Conservation (phyloP, 495 filamentous ascomycete species). For the Xylaria castorea region DNA sequence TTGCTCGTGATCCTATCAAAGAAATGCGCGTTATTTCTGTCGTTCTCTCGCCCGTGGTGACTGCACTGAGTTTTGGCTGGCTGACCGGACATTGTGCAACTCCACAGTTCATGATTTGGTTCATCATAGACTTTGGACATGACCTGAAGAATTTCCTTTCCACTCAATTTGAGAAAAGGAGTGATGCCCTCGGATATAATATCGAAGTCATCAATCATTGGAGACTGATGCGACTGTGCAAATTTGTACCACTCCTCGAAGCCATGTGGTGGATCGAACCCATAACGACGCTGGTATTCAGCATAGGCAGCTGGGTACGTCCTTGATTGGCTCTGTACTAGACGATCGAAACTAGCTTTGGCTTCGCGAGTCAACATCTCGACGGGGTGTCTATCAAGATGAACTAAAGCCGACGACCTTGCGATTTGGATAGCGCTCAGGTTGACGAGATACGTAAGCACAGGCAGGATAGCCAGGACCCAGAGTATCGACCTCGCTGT, state of each 20-base stretch:
- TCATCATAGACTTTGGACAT: constrained; percentile 26
- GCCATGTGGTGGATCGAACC: constrained; percentile 60
- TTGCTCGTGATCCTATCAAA: constrained; percentile 60
- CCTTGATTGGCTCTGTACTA: constrained; percentile 55
- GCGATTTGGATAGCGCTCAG: constrained; percentile 17
- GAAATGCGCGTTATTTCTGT: constrained; percentile 32
- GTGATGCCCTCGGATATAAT: constrained; percentile 38
- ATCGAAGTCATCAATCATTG: constrained; percentile 78
- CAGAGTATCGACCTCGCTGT: constrained; percentile 29
- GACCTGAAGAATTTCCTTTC: constrained; percentile 30
- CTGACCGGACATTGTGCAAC: constrained; percentile 31
- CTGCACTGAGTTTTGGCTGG: constrained; percentile 35
- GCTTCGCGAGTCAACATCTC: constrained; percentile 51
- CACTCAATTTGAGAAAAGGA: constrained; percentile 40
- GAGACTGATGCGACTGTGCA: constrained; percentile 61
- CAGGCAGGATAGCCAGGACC: constrained; percentile 27
- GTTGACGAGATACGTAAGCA: constrained; percentile 35
- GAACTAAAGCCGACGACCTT: constrained; percentile 13
- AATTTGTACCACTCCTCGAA: constrained; percentile 73
- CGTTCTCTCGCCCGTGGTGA: constrained; percentile 35
- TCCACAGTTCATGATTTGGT: constrained; percentile 37
- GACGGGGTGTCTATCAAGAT: constrained; percentile 50
- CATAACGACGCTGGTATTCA: constrained; percentile 62
- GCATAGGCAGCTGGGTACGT: constrained; percentile 48
- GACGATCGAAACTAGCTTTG: constrained; percentile 43